phyloP scores from a whole-genome alignment of 805 yeast species.

The Barnettozyma salicaria region DNA sequence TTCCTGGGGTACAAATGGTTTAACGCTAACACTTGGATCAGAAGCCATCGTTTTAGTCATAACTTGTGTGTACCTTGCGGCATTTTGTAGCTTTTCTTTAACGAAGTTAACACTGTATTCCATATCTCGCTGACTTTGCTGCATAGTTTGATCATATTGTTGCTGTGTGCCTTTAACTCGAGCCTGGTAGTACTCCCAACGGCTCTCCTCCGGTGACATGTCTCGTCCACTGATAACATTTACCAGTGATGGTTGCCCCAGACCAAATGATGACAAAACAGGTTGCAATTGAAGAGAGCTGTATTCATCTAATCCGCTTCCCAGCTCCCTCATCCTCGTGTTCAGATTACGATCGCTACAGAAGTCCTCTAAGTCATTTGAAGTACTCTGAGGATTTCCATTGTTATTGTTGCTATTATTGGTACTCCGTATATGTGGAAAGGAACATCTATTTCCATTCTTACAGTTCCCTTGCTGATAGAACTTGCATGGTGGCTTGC shows the following conservation, averaged over 20 bases:
- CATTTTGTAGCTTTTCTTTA: constrained; percentile 37
- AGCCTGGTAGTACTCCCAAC: constrained; percentile 43
- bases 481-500: constrained; percentile 37
- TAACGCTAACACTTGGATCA: constrained; percentile 24
- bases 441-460: constrained; percentile 38
- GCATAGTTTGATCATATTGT: constrained; percentile 36
- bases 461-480: constrained; percentile 37
- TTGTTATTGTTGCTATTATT: constrained; percentile 8
- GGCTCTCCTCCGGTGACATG: constrained; percentile 45
- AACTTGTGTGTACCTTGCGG: constrained; percentile 52
- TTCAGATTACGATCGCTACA: constrained; percentile 21
- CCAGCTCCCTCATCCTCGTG: constrained; percentile 26
- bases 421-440: constrained; percentile 33
- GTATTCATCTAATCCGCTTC: constrained; percentile 19
- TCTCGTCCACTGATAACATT: constrained; percentile 49
- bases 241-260: constrained; percentile 41
- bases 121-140: constrained; percentile 43
- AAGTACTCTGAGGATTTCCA: constrained; percentile 2
- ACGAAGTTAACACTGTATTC: constrained; percentile 35
- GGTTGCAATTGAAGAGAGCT: constrained; percentile 28
- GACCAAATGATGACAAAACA: constrained; percentile 37
- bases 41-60: constrained; percentile 31
- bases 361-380: constrained; percentile 18
- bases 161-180: constrained; percentile 30
- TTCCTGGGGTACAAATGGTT: constrained; percentile 30